Conservation (phyloP, 2,329 filamentous ascomycete genomes). For the Penicillium brasilianum region DNA sequence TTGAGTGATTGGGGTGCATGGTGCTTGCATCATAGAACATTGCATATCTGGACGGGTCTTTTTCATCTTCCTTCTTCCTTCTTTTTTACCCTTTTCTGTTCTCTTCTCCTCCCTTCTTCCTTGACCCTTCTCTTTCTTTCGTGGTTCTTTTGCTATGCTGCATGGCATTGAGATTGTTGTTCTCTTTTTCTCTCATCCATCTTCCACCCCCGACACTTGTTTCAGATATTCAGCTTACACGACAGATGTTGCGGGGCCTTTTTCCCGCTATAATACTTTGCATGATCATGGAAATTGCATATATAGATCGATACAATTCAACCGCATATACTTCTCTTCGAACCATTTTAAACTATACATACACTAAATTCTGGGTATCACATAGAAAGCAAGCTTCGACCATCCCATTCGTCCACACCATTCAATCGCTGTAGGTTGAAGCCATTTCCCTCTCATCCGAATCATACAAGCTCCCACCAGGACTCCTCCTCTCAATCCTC, state of each 20-base stretch:
- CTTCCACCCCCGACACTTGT: not conserved
- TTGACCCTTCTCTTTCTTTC: not conserved
- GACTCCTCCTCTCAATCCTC: not conserved
- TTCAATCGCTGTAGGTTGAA: not conserved
- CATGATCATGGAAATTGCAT: slow-evolving; percentile 3
- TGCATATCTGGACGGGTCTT: slow-evolving; percentile 3
- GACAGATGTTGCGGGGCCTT: not conserved
- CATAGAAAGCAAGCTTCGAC: too few relatives aligned
- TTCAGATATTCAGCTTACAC: slow-evolving; percentile 6
- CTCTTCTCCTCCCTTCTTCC: not conserved
- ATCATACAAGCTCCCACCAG: not conserved
- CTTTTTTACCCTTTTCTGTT: not conserved
- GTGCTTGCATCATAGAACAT: not conserved
- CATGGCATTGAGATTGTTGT: not conserved
- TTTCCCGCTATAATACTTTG: slow-evolving; percentile 4
- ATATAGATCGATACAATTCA: slow-evolving; percentile 9
- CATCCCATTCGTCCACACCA: not conserved
- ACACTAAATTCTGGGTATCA: not conserved
- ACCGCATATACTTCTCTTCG: not conserved
- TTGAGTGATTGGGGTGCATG: not conserved
- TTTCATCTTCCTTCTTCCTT: not conserved
- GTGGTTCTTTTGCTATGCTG: not conserved
- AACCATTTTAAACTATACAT: not conserved
- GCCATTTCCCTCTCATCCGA: not conserved
- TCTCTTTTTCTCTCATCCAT: not conserved